Conservation (phyloP, 2,329 filamentous ascomycete species). For the Nemania sp. region DNA sequence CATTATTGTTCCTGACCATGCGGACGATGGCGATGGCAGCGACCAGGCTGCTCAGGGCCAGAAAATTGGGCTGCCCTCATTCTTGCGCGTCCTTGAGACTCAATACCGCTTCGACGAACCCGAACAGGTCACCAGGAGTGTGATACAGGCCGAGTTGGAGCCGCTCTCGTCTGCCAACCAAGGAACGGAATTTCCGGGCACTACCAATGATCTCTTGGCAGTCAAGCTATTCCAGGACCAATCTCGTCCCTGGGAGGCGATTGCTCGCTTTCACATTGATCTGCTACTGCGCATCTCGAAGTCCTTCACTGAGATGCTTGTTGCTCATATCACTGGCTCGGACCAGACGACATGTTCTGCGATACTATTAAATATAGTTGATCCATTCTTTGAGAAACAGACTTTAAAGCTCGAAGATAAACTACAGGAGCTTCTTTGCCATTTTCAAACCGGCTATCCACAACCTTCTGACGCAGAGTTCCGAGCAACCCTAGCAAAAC, state of each 20-base stretch:
- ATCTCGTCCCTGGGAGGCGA: slow-evolving; percentile 44
- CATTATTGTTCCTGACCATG: slow-evolving; percentile 25
- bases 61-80: slow-evolving; percentile 29
- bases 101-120: slow-evolving; percentile 42
- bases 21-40: background rate
- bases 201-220: slow-evolving; percentile 43
- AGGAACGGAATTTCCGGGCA: slow-evolving; percentile 48
- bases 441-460: slow-evolving; percentile 43
- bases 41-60: slow-evolving; percentile 52
- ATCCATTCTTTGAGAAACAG: slow-evolving; percentile 38
- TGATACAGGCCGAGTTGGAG: slow-evolving; percentile 37
- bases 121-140: slow-evolving; percentile 23
- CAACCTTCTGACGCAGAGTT: slow-evolving; percentile 44
- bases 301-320: slow-evolving; percentile 45
- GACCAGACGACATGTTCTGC: slow-evolving; percentile 33
- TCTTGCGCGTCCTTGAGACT: slow-evolving; percentile 39
- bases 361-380: slow-evolving; percentile 33
- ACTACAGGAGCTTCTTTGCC: slow-evolving; percentile 46
- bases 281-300: slow-evolving; percentile 39
- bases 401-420: slow-evolving; percentile 40
- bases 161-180: slow-evolving; percentile 44
- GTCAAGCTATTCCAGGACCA: slow-evolving; percentile 48
- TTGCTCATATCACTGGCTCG: slow-evolving; percentile 41
- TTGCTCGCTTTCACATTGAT: slow-evolving; percentile 45
- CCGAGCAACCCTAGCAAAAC: slow-evolving; percentile 20